Base-by-base conservation (phyloP, 2,329 filamentous ascomycete species). In the Fusarium lateritium region DNA sequence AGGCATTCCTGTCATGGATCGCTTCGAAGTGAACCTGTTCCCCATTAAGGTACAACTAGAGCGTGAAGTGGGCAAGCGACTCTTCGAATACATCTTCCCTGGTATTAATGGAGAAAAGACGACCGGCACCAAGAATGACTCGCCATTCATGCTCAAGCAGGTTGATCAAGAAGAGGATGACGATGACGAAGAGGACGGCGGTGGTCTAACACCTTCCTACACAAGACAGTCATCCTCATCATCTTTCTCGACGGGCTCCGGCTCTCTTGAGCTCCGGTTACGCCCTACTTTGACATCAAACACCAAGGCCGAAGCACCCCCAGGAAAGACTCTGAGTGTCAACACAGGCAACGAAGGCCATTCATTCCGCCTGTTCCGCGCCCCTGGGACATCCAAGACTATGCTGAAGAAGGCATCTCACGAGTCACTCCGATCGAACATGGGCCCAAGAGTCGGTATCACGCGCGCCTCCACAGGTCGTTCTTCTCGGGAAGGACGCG, bases 31-130 rank as follows among this genome's bases (percentile, higher is more conserved):
- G 56, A 94, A 94, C 56, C 83, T 99, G 21, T 94, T 97, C 78
- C 97, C 96, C 1, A 88, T 99, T 77, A 97, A 94, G 79, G 90
- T 99, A 22, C 96, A 99, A 77, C 85, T 99, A 36, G 96, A 99
- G 79, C 91, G 91, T 36, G 94, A 98, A 73, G 91, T 97, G 49
- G 95, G 94, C 44, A 95, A 97, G 81, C 94, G 92, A 71, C 84
- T 99, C 3, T 97, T 99, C 72, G 94, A 98, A 80, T 99, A 99
- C 79, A 94, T 99, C 72, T 99, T 99, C 83, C 97, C 96, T 0
- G 93, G 92, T 13, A 88, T 93, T 71, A 90, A 91, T 21, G 83
- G 78, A n/a, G 90, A 78, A 80, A 82, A 81, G 56, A 65, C 71
- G 6, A 78, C 72, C 24, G 82, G 82, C 47, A 80, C 81, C 33